Base-by-base conservation (phyloP, 2,329 filamentous ascomycete species). In the Xylaria sp. region DNA sequence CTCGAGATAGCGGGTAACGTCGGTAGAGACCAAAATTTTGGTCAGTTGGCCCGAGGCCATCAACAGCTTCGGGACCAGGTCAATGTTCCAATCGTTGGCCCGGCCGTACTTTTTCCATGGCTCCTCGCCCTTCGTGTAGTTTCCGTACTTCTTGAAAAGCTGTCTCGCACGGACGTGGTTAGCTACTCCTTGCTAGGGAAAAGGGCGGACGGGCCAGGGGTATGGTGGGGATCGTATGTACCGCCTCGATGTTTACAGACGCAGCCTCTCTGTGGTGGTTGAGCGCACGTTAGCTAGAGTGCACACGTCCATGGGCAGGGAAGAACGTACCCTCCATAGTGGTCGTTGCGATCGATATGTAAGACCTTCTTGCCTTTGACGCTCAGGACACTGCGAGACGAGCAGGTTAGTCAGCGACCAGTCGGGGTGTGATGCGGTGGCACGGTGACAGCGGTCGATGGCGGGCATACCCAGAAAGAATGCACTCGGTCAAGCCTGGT, bases 281-380 rank as follows among this genome's bases (percentile, higher is more conserved):
- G 75, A 54, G 76, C 15, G 22, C 15, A 22, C n/a, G 55, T 73
- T 69, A 75, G 71, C 68, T 59, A 44, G 47, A 9, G n/a, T 4
- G 60, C 22, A 27, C 44, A 13, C 39, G 15, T 27, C 77, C 80
- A 72, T 77, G 72, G 64, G 63, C 22, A 42, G 51, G 59, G 10
- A 44, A 31, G 63, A 73, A n/a, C n/a, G n/a, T n/a, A n/a, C n/a
- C n/a, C n/a, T n/a, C n/a, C n/a, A n/a, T n/a, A n/a, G n/a, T n/a
- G n/a, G n/a, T n/a, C n/a, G n/a, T n/a, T n/a, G n/a, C 94, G 91
- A 84, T 98, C 96, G 80, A 99, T 97, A 85, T 99, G 96, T 72
- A 99, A 88, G 78, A 99, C 96, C 86, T 98, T 98, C 87, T 97
- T 95, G 81, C 95, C 95, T 87, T 98, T 97, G 77, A 98, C 95